Evolutionary conservation across 805 yeast species (phyloP), one percentile per base, ranked within the genome.

Genomic region (Nakazawaea laoshanensis): DNA sequence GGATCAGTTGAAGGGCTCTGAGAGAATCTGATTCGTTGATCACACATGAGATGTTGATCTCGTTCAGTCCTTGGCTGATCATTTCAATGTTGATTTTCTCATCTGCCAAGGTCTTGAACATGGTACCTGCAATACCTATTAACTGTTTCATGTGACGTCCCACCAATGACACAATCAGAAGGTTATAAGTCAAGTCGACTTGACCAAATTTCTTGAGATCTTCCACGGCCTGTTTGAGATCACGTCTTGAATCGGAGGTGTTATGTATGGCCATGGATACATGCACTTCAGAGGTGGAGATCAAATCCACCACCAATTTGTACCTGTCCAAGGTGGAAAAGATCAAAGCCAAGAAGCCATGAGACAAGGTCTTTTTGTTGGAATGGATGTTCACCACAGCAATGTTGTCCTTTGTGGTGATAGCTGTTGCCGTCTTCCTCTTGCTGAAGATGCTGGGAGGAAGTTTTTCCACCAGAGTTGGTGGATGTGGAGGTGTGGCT

Each of bases 1-100:
- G 98, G 38, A 92, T 76, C 4, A 87, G 80, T 51, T 77, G 77
- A 44, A 92, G 66, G 4, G 97, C 97, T 53, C 83, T 82, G 19
- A 85, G 60, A 10, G 94, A 77, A 50, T 92, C 92, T 36, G 63
- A 61, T 44, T 83, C 86, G 42, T 82, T 83, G 41, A 92, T 86
- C 33, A 92, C 98, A 43, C 96, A 94, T 21, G 95, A 83, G 33
- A 92, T 92, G 55, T 92, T 92, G 50, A 92, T 92, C 60, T 92
- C 98, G 50, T 89, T 89, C 13, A 97, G 96, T 48, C 98, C 98
- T 67, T 92, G 98, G 37, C 87, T 74, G 59, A 92, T 92, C 98
- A 92, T 92, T 59, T 92, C 98, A 46, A 92, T 86, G 59, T 92
- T 92, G 52, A 92, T 81, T 29, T 74, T 72, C 48, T 89, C 94